phyloP scores from a whole-genome alignment of 441 rosid species.

The Populus hybrid region DNA sequence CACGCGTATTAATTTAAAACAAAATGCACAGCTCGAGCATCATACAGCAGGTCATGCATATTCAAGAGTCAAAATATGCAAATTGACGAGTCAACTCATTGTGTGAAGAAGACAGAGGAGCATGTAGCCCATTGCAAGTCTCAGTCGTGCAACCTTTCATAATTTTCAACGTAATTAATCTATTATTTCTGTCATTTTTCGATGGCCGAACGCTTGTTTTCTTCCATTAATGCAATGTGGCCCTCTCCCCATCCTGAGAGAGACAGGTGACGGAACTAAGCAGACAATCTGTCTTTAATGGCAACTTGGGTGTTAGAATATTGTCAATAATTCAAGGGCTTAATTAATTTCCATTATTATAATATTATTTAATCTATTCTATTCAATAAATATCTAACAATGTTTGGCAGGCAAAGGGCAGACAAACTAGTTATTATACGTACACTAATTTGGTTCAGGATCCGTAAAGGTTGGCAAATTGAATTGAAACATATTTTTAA shows the following conservation, averaged over 20 bases:
- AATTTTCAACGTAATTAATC: too few relatives aligned
- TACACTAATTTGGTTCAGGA: neutral
- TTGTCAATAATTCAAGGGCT: too few relatives aligned
- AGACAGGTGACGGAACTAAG: neutral
- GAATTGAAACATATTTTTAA: neutral
- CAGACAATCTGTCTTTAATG: neutral
- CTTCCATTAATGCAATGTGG: neutral
- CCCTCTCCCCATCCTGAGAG: neutral
- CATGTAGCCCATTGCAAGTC: neutral
- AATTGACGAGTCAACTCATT: neutral
- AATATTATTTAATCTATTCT: too few relatives aligned
- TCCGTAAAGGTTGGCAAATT: neutral
- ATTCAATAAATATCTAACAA: neutral
- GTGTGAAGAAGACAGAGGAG: neutral
- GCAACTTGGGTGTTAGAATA: neutral
- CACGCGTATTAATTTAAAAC: too few relatives aligned
- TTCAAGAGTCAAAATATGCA: neutral
- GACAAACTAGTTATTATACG: too few relatives aligned
- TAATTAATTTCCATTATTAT: too few relatives aligned
- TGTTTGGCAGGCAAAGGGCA: neutral
- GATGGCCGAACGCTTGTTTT: neutral
- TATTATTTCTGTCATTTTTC: neutral
- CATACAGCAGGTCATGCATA: neutral
- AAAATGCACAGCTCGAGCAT: too few relatives aligned
- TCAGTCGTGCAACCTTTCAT: neutral